phyloP scores from a whole-genome alignment of 805 yeast species.

The Phaffomyces antillensis region DNA sequence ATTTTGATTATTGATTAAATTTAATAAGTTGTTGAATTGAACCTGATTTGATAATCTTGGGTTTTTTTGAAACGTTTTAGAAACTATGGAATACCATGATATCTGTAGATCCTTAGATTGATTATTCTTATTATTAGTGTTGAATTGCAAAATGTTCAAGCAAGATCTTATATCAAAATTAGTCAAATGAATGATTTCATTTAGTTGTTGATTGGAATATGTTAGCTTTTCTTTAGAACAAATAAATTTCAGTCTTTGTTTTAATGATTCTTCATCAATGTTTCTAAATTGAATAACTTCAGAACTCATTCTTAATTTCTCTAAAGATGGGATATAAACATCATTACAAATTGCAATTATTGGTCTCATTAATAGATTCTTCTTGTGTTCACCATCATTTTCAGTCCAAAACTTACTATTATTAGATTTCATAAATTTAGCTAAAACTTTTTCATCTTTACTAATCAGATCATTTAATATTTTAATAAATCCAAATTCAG shows the following conservation, averaged over 20 bases:
- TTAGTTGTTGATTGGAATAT: constrained; percentile 43
- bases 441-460: constrained; percentile 50
- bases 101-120: constrained; percentile 49
- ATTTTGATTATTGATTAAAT: constrained; percentile 35
- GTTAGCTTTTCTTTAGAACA: constrained; percentile 48
- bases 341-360: constrained; percentile 92
- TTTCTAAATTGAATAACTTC: constrained; percentile 64
- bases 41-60: constrained; percentile 37
- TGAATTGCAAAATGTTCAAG: constrained; percentile 74
- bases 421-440: constrained; percentile 19
- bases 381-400: constrained; percentile 26
- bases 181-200: constrained; percentile 60
- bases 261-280: constrained; percentile 42
- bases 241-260: constrained; percentile 41
- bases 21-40: constrained; percentile 41
- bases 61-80: constrained; percentile 50
- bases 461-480: constrained; percentile 49
- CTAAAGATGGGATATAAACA: constrained; percentile 66
- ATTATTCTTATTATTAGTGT: constrained; percentile 13
- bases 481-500: constrained; percentile 57
- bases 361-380: constrained; percentile 60
- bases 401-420: constrained; percentile 20
- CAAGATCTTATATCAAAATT: constrained; percentile 85
- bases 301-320: constrained; percentile 62
- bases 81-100: constrained; percentile 63